Percentiles rank a stretch among this genome's conserved stretches.
Conservation (phyloP, 2,329 filamentous ascomycete species). For the Botryosphaeria agaves region DNA sequence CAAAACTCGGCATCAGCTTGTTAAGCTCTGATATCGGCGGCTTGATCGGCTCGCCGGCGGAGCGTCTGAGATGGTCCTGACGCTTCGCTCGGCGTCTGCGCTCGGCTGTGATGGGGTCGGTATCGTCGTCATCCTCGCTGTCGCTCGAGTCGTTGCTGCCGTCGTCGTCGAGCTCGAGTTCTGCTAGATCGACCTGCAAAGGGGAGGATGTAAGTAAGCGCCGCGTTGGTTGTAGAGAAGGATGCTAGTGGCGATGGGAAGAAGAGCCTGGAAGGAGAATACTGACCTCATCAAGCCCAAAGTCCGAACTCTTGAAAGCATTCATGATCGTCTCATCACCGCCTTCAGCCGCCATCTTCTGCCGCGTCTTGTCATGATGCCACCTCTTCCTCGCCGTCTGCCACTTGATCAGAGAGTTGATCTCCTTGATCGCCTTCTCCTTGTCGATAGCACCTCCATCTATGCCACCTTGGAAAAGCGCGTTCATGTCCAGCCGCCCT, state of each 20-base stretch:
- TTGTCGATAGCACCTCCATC: slow-evolving; percentile 52
- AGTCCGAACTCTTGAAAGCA: slow-evolving; percentile 27
- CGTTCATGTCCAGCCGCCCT: slow-evolving; percentile 86
- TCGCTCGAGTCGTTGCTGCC: slow-evolving; percentile 53
- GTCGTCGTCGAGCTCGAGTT: slow-evolving; percentile 63
- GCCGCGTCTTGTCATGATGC: slow-evolving; percentile 93
- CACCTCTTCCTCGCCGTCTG: slow-evolving; percentile 92
- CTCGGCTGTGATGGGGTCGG: slow-evolving; percentile 80
- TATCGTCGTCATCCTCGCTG: slow-evolving; percentile 58
- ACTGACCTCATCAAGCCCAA: slow-evolving; percentile 64
- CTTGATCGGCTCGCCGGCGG: slow-evolving; percentile 71
- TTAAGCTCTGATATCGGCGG: slow-evolving; percentile 62
- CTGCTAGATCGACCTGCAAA: slow-evolving; percentile 52
- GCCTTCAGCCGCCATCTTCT: slow-evolving; percentile 93
- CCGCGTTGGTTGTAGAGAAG: slow-evolving; percentile 4
- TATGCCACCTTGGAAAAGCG: slow-evolving; percentile 67
- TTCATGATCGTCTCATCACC: slow-evolving; percentile 26
- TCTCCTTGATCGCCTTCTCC: slow-evolving; percentile 56
- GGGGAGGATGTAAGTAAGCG: slow-evolving; percentile 4
- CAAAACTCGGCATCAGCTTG: slow-evolving; percentile 63
- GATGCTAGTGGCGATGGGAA: slow-evolving; percentile 1
- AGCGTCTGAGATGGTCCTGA: slow-evolving; percentile 64
- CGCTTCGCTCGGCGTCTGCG: slow-evolving; percentile 57
- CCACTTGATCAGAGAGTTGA: slow-evolving; percentile 78
- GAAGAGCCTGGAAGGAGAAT: background rate